Base-by-base conservation (phyloP, 169 alveolate species). In the Plasmodium fragile region DNA sequence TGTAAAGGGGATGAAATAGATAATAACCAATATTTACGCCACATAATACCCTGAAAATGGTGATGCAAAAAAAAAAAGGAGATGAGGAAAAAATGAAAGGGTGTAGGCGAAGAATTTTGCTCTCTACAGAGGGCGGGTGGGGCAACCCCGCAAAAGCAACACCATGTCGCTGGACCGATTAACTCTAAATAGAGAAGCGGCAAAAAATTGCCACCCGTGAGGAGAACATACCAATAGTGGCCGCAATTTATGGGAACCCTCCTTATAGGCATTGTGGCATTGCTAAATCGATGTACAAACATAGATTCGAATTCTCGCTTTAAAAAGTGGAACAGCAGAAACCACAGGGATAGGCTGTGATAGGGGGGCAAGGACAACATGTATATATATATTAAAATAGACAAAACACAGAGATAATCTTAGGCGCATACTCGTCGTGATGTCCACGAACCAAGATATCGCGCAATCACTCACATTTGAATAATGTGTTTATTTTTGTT, bases 301-400 rank as follows among this genome's bases (percentile, higher is more conserved):
- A 98, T 81, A 70, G 99, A 98, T 95, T 99, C 99, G n/a, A 98
- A 85, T 82, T 98, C 99, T 95, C 99, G 97, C 96, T 99, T 99
- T 22, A 97, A n/a, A 95, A 97, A 99, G 95, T 99, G 99, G 49
- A 97, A 97, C 92, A 98, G 83, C 49, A 97, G 93, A 98, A 99
- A 94, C 84, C 95, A 43, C 81, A 81, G 22, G 93, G 91, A 87
- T 82, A 77, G 45, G 32, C 90, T 71, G 75, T 10, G 36, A 49
- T 55, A 5, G 78, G 45, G n/a, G 11, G n/a, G 18, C 3, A 73
- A 22, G 18, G 6, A 25, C 18, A 73, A 81, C 16, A 32, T n/a
- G n/a, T n/a, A n/a, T n/a, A n/a, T n/a, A 52, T 16, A 79, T 4
- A 79, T 49, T 28, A 22, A 22, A 43, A 22, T 22, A 69, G 6